phyloP scores from a whole-genome alignment of 768 basidiomycete genomes.

The Agaricus sinodeliciosus region DNA sequence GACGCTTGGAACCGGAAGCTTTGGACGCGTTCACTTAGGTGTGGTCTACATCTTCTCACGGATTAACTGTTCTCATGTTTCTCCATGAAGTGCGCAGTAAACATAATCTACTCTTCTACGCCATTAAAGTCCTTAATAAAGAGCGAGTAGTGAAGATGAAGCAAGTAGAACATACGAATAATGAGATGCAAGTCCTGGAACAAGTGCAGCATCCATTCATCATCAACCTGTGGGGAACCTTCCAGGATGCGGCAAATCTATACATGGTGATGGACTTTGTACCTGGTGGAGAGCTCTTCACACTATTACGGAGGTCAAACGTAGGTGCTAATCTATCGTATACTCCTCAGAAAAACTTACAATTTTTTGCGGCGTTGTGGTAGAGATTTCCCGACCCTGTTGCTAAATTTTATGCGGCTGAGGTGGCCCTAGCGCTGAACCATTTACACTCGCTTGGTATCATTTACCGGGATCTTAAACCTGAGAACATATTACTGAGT shows the following conservation, averaged over 20 bases:
- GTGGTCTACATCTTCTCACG: conserved; percentile 11
- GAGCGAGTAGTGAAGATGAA: conserved; percentile 89
- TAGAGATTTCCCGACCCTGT: conserved; percentile 96
- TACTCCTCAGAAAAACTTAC: conserved; percentile 11
- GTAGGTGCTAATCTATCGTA: conserved; percentile 35
- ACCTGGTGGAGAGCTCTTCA: conserved; percentile 95
- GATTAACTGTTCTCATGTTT: conserved; percentile 10
- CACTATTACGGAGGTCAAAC: conserved; percentile 83
- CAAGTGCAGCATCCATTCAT: conserved; percentile 89
- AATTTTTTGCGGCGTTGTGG: conserved; percentile 7
- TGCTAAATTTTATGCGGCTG: conserved; percentile 95
- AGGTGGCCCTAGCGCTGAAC: conserved; percentile 88
- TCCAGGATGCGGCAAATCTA: conserved; percentile 87
- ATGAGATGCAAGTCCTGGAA: conserved; percentile 83
- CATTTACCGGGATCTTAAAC: conserved; percentile 96
- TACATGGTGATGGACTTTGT: conserved; percentile 99
- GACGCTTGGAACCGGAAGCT: conserved; percentile 91
- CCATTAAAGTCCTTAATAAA: conserved; percentile 91
- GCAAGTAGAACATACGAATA: conserved; percentile 97
- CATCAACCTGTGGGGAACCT: conserved; percentile 93
- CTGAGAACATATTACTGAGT: conserved; percentile 91
- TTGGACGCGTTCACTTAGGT: conserved; percentile 95
- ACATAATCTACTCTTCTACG: conserved; percentile 94
- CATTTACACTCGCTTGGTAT: conserved; percentile 84
- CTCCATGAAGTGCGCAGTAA: conserved; percentile 67